Base-by-base conservation (phyloP, 257 asterid genomes). In the Primulina huaijiensis region DNA sequence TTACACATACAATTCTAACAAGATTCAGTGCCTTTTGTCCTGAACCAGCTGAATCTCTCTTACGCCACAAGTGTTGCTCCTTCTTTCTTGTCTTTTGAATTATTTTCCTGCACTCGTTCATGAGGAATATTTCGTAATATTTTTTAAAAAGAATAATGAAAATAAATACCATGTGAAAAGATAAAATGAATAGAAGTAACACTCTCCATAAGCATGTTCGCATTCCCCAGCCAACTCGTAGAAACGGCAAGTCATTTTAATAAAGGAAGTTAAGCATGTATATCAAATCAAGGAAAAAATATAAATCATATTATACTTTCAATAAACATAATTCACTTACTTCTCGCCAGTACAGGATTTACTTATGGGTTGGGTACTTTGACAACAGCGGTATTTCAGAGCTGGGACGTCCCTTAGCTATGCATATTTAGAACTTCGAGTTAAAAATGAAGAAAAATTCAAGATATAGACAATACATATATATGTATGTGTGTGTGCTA, bases 41-140 rank as follows among this genome's bases (percentile, higher is more conserved):
- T 7, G 97, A 90, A 77, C 86, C 82, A 75, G 92, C 69, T 33
- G 92, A 87, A 63, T 89, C 95, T 82, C 94, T 86, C 84, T 83
- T 88, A 56, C 75, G 72, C 98, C 98, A 93, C 62, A 90, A 67
- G 74, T 92, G 98, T 78, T 92, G 96, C 62, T 92, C 92, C 76
- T 81, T 86, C 80, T 79, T 87, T 57, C 89, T 87, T 27, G 79
- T 29, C 74, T 77, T 81, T 64, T 62, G 78, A 52, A 76, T 50
- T 62, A 62, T 40, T 74, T 78, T 82, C 84, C 85, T 80, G 76
- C 76, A 79, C 72, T 65, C 71, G 77, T 75, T 29, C 56, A 53
- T n/a, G 21, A 65, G 68, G 12, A 43, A 66, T 52, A 20, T 34
- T 63, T 56, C 8, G 7, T 2, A 64, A 61, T 43, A 19, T 29